phyloP scores from a whole-genome alignment of 129 eudicot genomes.

The Tagetes patula region DNA sequence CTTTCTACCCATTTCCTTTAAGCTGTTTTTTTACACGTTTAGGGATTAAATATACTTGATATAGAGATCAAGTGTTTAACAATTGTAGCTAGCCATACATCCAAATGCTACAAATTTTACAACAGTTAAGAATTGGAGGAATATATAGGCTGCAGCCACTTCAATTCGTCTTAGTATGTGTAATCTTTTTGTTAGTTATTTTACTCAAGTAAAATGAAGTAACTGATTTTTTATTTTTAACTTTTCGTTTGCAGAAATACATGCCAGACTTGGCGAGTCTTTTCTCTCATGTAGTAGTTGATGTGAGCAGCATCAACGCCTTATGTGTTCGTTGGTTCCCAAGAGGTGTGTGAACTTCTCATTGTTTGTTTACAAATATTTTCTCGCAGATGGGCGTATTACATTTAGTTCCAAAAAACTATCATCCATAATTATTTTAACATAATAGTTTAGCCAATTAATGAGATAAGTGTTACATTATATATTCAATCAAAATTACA shows the following conservation, averaged over 20 bases:
- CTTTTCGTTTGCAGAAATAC: slow-evolving; percentile 65
- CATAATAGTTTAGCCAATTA: neutral
- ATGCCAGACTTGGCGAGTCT: slow-evolving; percentile 95
- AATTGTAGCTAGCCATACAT: neutral
- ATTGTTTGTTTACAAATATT: neutral
- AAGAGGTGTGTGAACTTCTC: slow-evolving; percentile 46
- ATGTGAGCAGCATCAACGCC: slow-evolving; percentile 92
- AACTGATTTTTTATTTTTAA: neutral
- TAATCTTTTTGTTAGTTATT: slow-evolving; percentile 4
- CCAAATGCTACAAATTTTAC: neutral
- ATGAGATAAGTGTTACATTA: neutral
- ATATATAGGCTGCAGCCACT: neutral
- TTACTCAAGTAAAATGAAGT: neutral
- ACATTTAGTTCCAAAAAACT: slow-evolving; percentile 1
- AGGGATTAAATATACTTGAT: neutral
- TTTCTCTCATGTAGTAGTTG: slow-evolving; percentile 76
- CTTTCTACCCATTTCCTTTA: neutral
- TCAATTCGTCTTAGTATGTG: slow-evolving; percentile 4
- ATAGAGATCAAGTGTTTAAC: neutral
- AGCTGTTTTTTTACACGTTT: neutral
- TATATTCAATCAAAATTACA: neutral
- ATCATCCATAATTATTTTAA: neutral
- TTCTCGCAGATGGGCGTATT: neutral
- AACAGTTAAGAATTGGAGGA: neutral
- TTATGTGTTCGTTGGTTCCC: slow-evolving; percentile 94